Evolutionary conservation across 371 early-diverging fungal species (phyloP), one percentile per base, ranked within the genome.

Genomic region (Rhizopus stolonifer): DNA sequence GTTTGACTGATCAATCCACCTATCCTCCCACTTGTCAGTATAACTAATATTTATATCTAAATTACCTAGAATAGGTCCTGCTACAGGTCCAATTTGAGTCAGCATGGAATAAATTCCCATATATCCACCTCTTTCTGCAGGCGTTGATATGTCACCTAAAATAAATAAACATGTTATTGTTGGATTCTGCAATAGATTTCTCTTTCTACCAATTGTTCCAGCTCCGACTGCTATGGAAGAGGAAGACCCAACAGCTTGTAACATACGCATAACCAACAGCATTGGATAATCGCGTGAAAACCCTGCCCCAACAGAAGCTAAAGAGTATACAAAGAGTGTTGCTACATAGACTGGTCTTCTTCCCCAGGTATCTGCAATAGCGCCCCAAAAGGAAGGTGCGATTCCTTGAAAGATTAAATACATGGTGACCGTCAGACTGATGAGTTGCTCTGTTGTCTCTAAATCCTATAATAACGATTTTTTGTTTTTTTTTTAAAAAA

Each of bases 191-290:
- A 34, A 33, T 33, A 26, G n/a, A 53, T n/a, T 29, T 18, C 31
- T n/a, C 13, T 18, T 40, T 55, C 55, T 62, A 42, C 84, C 79
- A 13, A 88, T 79, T 8, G 83, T 77, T 0, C 88, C 87, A 2
- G 85, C 85, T 6, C 89, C 87, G 2, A 87, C 79, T 2, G 86
- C 74, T 21, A 85, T 72, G 0, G 83, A 84, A 0, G 89, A 83
- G 23, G 82, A 80, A 5, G 84, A 66, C 0, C 89, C 87, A 32
- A 81, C 74, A 1, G 86, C 78, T 60, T 89, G 89, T 25, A 87
- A 54, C 52, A 84, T 72, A 2, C 89, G 83, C 49, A 83, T 72
- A 9, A 65, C 64, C 24, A 87, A 66, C 26, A 89, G 66, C 15
- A 68, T 58, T 15, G 60, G 50, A 52, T 81, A 76, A 26, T 57